Evolutionary conservation across 495 filamentous ascomycete genomes (phyloP).

Genomic region (Penicillium goetzii): DNA sequence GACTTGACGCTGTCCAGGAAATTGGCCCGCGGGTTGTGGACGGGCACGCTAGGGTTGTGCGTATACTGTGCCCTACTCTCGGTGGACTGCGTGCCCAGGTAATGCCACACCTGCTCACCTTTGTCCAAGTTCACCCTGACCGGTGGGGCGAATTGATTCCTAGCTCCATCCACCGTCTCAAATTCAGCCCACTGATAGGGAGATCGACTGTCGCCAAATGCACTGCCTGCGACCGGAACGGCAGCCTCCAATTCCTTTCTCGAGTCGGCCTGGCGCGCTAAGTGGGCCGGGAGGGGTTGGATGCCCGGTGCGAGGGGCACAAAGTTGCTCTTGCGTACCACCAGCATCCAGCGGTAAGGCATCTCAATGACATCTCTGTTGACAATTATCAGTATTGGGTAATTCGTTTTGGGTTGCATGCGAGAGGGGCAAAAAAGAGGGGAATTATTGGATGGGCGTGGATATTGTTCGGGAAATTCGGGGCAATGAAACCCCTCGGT

Average conservation of each 20-base stretch:
- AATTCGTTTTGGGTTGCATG: not conserved
- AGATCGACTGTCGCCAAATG: slow-evolving; percentile 60
- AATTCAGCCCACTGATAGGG: slow-evolving; percentile 83
- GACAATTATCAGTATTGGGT: slow-evolving; percentile 31
- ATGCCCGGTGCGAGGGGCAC: slow-evolving; percentile 56
- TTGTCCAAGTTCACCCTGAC: slow-evolving; percentile 66
- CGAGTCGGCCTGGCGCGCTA: slow-evolving; percentile 52
- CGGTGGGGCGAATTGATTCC: slow-evolving; percentile 52
- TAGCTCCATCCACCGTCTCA: slow-evolving; percentile 56
- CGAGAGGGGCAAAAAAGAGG: not conserved
- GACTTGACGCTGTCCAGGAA: slow-evolving; percentile 60
- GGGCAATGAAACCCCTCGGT: slow-evolving; percentile 13
- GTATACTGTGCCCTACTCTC: slow-evolving; percentile 94
- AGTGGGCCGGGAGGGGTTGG: slow-evolving; percentile 62
- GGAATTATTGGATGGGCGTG: not conserved
- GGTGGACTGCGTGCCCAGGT: slow-evolving; percentile 83
- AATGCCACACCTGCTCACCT: slow-evolving; percentile 83
- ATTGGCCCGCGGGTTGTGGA: slow-evolving; percentile 62
- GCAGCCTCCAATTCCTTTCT: slow-evolving; percentile 53
- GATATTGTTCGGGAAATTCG: slow-evolving; percentile 14
- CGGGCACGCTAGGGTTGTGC: slow-evolving; percentile 65
- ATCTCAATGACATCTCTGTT: slow-evolving; percentile 56
- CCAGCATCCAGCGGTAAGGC: slow-evolving; percentile 59
- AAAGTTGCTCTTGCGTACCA: slow-evolving; percentile 57
- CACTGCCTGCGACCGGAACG: slow-evolving; percentile 58